These are phyloP conservation scores for Chloris gayana DNA, from an alignment of 176 grass and related monocot species.

Conservation along the genomic window DNA sequence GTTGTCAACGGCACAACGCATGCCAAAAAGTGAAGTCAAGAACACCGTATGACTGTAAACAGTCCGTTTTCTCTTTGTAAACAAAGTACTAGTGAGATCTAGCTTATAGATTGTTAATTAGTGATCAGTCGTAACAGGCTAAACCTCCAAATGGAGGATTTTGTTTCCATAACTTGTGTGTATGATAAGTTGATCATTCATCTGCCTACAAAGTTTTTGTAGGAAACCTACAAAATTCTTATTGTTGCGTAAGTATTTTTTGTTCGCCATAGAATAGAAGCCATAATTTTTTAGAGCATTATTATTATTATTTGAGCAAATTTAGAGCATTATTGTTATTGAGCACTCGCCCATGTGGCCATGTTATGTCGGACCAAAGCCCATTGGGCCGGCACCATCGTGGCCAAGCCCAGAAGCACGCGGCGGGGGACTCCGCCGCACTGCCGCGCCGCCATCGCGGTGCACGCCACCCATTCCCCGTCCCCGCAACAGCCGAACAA, in stretches of 20 bases:
- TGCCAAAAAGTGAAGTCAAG: background rate
- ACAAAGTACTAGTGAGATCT: slow-evolving; percentile 20
- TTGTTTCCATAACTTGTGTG: background rate
- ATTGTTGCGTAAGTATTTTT: background rate
- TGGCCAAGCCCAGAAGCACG: slow-evolving; percentile 4
- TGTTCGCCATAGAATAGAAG: background rate
- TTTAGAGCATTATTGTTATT: no score
- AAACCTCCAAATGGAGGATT: background rate
- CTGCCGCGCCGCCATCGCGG: slow-evolving; percentile 17
- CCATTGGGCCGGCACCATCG: background rate
- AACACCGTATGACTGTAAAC: background rate
- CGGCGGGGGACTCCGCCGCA: background rate
- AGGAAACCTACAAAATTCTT: no score
- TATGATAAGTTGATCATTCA: background rate
- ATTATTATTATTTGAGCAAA: no score
- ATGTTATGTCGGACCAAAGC: background rate
- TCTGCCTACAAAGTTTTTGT: background rate
- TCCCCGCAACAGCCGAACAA: background rate
- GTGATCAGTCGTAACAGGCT: background rate
- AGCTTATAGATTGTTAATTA: background rate
- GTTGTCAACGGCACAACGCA: background rate
- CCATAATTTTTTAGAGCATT: no score
- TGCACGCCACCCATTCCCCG: background rate
- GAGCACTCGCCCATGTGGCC: background rate
- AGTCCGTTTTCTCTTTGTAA: background rate